These are phyloP conservation scores for Cinnamomum chago DNA, from an alignment of 164 flowering plant species.

Conservation along the genomic window DNA sequence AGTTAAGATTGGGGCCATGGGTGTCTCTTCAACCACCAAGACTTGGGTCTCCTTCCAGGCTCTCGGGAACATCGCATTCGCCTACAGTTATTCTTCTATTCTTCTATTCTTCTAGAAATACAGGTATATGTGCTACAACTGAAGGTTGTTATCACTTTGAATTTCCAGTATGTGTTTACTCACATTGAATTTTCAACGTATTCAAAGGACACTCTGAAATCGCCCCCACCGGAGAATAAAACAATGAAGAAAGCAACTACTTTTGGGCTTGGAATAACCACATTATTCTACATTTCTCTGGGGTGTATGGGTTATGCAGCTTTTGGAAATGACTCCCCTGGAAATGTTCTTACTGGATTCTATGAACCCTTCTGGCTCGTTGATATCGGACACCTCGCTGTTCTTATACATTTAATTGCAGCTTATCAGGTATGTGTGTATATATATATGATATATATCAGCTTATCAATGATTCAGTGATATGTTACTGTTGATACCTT, in stretches of 20 bases:
- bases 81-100: constrained; percentile 31
- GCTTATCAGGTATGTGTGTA: constrained; percentile 19
- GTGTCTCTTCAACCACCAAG: constrained; percentile 17
- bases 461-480: too few species aligned
- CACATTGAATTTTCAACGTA: background rate
- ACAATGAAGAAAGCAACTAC: constrained; percentile 21
- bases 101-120: constrained; percentile 40
- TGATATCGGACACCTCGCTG: constrained; percentile 13
- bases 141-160: background rate
- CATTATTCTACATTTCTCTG: constrained; percentile 11
- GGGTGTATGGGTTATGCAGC: constrained; percentile 26
- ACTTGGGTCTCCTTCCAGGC: constrained; percentile 33
- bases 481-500: too few species aligned
- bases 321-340: constrained; percentile 23
- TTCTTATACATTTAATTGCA: constrained; percentile 15
- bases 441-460: background rate
- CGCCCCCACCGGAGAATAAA: constrained; percentile 19
- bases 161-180: background rate
- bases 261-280: constrained; percentile 7
- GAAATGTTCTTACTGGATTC: constrained; percentile 26
- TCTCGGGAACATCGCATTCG: constrained; percentile 44
- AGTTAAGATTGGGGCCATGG: constrained; percentile 7
- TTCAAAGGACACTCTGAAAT: constrained; percentile 18
- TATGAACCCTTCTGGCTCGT: constrained; percentile 19
- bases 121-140: constrained; percentile 23